Evolutionary conservation across 805 yeast genomes (phyloP).

Genomic region (Myxozyma sirexii): DNA sequence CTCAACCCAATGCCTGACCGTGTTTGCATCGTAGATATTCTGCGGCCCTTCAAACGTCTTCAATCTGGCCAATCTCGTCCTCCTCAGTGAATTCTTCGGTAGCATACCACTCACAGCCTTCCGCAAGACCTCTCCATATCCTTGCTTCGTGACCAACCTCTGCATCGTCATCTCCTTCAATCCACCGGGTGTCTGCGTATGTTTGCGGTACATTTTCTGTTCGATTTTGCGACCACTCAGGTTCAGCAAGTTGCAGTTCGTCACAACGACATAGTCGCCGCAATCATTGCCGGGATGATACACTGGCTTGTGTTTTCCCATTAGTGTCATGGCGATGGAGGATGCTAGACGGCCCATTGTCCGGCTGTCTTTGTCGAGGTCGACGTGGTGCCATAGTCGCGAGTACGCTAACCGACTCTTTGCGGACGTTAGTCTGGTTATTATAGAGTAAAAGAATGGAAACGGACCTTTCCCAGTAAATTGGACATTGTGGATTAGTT

Average conservation of each 20-base stretch:
- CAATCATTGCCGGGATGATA: constrained; percentile 75
- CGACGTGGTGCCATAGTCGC: constrained; percentile 94
- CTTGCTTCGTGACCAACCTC: constrained; percentile 71
- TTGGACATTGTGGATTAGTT: constrained; percentile 43
- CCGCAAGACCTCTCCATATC: constrained; percentile 80
- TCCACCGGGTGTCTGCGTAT: constrained; percentile 82
- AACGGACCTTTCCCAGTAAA: constrained; percentile 45
- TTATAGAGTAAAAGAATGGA: not conserved
- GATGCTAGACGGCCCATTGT: constrained; percentile 92
- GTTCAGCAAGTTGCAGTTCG: constrained; percentile 80
- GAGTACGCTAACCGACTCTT: constrained; percentile 75
- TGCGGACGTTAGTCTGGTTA: not conserved
- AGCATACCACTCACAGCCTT: constrained; percentile 96
- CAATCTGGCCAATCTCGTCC: constrained; percentile 76
- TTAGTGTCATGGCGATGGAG: constrained; percentile 79
- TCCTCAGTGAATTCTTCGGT: constrained; percentile 85
- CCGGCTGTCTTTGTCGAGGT: constrained; percentile 78
- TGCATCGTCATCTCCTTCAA: constrained; percentile 82
- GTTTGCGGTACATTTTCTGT: constrained; percentile 85
- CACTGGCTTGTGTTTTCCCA: constrained; percentile 97
- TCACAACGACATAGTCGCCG: constrained; percentile 96
- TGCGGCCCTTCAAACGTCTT: constrained; percentile 86
- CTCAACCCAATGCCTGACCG: constrained; percentile 46
- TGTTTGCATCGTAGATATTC: constrained; percentile 81
- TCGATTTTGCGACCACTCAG: constrained; percentile 84